Percentiles rank a stretch among this genome's conserved stretches.
Evolutionary conservation across 495 filamentous ascomycete species (phyloP).

Genomic region (Trichoderma gamsii): DNA sequence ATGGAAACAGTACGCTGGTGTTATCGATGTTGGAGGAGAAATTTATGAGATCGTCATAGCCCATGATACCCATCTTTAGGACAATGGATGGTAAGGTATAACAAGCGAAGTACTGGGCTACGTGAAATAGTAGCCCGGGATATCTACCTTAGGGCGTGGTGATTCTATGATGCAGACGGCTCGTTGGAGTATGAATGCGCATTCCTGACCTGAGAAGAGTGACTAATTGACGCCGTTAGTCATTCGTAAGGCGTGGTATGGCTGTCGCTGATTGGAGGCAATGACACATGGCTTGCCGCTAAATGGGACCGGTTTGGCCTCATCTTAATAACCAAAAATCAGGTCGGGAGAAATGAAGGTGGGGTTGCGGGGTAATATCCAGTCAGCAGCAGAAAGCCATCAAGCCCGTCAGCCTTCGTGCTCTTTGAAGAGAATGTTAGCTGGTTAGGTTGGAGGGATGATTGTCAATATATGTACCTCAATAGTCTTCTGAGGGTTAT

Average conservation of each 20-base stretch:
- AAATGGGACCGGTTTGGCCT: too few relatives aligned
- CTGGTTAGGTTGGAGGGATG: too few relatives aligned
- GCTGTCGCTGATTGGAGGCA: background rate
- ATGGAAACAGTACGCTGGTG: background rate
- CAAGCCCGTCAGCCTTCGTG: too few relatives aligned
- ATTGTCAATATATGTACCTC: too few relatives aligned
- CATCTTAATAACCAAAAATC: too few relatives aligned
- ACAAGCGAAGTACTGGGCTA: background rate
- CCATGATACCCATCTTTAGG: background rate
- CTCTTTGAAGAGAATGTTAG: too few relatives aligned
- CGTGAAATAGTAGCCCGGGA: background rate
- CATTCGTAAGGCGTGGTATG: background rate
- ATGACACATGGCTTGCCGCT: too few relatives aligned
- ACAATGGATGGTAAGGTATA: background rate
- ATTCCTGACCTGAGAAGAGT: background rate
- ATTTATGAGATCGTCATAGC: background rate
- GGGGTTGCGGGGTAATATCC: too few relatives aligned
- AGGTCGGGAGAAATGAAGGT: too few relatives aligned
- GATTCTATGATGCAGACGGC: background rate
- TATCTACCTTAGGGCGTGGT: background rate
- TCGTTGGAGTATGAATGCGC: background rate
- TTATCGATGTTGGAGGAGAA: background rate
- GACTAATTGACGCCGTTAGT: background rate
- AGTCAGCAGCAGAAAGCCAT: too few relatives aligned
- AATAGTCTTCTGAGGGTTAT: too few relatives aligned